Conservation (phyloP, 352 stramenopile genomes). For the Peronospora destructor region DNA sequence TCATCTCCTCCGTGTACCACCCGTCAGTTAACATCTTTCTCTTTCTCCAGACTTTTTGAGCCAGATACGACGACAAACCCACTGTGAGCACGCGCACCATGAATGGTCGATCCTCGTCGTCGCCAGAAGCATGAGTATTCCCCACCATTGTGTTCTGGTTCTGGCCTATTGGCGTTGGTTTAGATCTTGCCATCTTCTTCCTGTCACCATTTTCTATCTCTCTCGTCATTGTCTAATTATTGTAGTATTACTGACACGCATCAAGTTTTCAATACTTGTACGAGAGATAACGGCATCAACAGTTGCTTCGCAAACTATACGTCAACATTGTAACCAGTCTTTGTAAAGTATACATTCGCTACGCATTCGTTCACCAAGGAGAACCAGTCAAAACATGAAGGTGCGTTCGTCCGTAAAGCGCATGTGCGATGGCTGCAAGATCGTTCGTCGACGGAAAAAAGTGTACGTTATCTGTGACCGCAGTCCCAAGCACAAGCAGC, state of each 20-base stretch:
- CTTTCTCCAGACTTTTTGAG: conserved; percentile 79
- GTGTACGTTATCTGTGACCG: conserved; percentile 89
- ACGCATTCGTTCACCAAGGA: neutral
- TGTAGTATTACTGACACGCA: too few species aligned
- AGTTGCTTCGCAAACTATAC: neutral
- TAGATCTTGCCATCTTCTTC: conserved; percentile 12
- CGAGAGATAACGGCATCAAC: neutral
- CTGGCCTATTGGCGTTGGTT: conserved; percentile 9
- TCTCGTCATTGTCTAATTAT: neutral
- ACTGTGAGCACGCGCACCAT: conserved; percentile 55
- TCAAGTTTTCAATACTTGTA: neutral
- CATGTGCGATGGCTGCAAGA: conserved; percentile 89
- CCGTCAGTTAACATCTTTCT: conserved; percentile 47
- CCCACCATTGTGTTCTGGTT: neutral
- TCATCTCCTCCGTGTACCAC: conserved; percentile 63
- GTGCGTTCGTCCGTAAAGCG: conserved; percentile 86
- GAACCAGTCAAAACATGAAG: conserved; percentile 64
- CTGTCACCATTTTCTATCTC: conserved; percentile 3
- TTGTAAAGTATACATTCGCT: neutral
- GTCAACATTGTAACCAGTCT: neutral
- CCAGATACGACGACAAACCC: conserved; percentile 57
- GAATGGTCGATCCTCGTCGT: conserved; percentile 32
- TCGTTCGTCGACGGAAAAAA: conserved; percentile 79
- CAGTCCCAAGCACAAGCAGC: conserved; percentile 90
- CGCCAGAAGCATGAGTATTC: neutral